These are phyloP conservation scores for Epicoccum nigrum DNA, from an alignment of 2,329 filamentous ascomycete species.

Conservation along the genomic window DNA sequence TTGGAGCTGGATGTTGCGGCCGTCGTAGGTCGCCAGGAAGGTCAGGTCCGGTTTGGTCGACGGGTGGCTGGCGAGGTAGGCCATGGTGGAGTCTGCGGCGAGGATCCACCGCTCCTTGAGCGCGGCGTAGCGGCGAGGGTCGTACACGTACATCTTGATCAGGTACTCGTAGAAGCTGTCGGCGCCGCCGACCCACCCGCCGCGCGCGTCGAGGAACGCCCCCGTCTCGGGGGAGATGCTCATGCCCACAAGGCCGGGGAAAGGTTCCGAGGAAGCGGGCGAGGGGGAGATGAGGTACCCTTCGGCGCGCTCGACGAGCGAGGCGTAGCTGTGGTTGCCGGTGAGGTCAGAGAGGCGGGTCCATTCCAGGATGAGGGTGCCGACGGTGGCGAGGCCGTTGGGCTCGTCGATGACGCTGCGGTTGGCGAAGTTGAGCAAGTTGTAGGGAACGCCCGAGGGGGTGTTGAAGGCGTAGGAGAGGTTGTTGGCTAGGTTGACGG, in stretches of 20 bases:
- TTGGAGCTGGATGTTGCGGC: conserved; percentile 48
- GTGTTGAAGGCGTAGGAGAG: conserved; percentile 82
- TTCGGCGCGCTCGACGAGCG: conserved; percentile 71
- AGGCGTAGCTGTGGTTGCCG: conserved; percentile 68
- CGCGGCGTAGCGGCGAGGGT: conserved; percentile 64
- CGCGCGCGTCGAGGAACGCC: conserved; percentile 67
- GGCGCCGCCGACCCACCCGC: conserved; percentile 78
- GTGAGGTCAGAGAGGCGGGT: conserved; percentile 78
- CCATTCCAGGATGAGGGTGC: conserved; percentile 85
- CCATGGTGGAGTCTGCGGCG: conserved; percentile 77
- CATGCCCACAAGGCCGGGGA: conserved; percentile 76
- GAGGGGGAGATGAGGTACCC: conserved; percentile 71
- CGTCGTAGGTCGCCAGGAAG: conserved; percentile 67
- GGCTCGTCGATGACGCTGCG: conserved; percentile 55
- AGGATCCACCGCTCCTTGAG: conserved; percentile 77
- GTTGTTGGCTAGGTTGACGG: conserved; percentile 70
- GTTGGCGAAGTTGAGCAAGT: conserved; percentile 67
- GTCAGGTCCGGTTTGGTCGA: conserved; percentile 71
- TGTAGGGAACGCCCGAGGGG: conserved; percentile 74
- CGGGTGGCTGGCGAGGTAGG: conserved; percentile 73
- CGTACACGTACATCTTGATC: conserved; percentile 89
- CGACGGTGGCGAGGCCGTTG: conserved; percentile 78
- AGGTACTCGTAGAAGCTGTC: conserved; percentile 91
- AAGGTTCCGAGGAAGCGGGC: conserved; percentile 70
- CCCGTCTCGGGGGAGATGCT: conserved; percentile 70